Evolutionary conservation across 2,329 filamentous ascomycete species (phyloP), one percentile per base, ranked within the genome.

Genomic region (Colletotrichum sp.): DNA sequence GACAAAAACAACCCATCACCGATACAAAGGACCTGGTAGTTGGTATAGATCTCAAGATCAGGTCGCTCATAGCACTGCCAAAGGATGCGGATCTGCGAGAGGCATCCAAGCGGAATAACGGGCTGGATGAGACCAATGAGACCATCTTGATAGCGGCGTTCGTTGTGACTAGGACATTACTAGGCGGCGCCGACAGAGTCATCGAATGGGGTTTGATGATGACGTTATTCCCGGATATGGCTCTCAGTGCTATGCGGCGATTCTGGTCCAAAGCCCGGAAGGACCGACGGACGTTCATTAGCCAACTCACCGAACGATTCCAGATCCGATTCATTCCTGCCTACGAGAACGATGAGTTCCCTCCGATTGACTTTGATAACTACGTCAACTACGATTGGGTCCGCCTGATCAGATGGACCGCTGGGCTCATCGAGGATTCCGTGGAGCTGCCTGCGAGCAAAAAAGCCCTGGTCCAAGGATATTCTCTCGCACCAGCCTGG

Each of bases 311-410:
- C 7, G 84, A 87, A 8, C 89, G 90, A 62, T 94, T 96, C 76
- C 91, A 93, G 77, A 85, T 89, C 18, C 87, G 86, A 9, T 94
- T 94, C 77, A 83, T 95, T 8, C 82, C 86, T 61, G 93, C 93
- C 0, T 95, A 95, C 76, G 89, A 92, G 76, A 86, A 85, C 3
- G 88, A 88, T 11, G 87, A 92, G 74, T 76, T 96, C 2, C 88
- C 91, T 3, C 81, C 86, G 3, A 85, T 96, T 24, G 86, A 95
- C 79, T 94, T 90, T 76, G 87, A 93, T 65, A 83, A 93, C 59
- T 86, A 91, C 1, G 81, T 88, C 51, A 87, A 88, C 3, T 95
- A 94, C 73, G 92, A 96, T 78, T 95, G 94, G 93, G 83, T 85
- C 12, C 82, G 81, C 6, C 82, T 96, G 8, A 88, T 95, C 61